Evolutionary conservation across 2,329 filamentous ascomycete species (phyloP).

Genomic region (Diaporthe aspalathi): DNA sequence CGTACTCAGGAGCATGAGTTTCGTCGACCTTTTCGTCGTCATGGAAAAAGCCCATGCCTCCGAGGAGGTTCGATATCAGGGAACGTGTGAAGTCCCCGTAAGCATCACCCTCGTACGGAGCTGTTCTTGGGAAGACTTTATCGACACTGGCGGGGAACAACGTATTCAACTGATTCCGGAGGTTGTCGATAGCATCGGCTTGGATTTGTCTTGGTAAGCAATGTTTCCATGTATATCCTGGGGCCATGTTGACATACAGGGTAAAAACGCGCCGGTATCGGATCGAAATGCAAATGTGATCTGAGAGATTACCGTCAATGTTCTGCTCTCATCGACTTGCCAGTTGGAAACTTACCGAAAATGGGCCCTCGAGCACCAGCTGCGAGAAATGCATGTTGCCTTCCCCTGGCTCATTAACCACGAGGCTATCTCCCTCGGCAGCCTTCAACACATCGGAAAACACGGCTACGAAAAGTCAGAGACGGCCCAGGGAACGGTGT

Average conservation of each 20-base stretch:
- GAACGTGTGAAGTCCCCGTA: conserved; percentile 82
- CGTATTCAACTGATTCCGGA: neutral
- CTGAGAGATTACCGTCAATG: conserved; percentile 7
- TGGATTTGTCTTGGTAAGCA: conserved; percentile 7
- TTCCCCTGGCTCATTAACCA: conserved; percentile 54
- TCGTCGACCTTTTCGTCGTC: conserved; percentile 77
- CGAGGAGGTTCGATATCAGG: conserved; percentile 89
- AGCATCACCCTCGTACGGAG: conserved; percentile 76
- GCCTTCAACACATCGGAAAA: conserved; percentile 66
- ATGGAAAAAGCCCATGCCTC: conserved; percentile 91
- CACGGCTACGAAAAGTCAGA: conserved; percentile 58
- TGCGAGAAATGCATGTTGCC: conserved; percentile 75
- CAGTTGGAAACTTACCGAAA: conserved; percentile 46
- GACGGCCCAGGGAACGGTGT: conserved; percentile 10
- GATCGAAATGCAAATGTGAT: conserved; percentile 15
- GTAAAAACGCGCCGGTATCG: conserved; percentile 12
- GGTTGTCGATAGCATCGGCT: conserved; percentile 19
- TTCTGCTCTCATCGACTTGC: conserved; percentile 1
- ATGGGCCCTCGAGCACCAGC: conserved; percentile 72
- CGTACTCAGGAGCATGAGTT: conserved; percentile 85
- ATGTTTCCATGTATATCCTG: conserved; percentile 6
- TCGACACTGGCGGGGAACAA: conserved; percentile 59
- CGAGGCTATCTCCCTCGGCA: conserved; percentile 56
- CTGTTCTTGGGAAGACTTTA: conserved; percentile 71
- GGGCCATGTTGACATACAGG: conserved; percentile 11